Base-by-base conservation (phyloP, 139 green algal species). In the Chlamydomonas asymmetrica region DNA sequence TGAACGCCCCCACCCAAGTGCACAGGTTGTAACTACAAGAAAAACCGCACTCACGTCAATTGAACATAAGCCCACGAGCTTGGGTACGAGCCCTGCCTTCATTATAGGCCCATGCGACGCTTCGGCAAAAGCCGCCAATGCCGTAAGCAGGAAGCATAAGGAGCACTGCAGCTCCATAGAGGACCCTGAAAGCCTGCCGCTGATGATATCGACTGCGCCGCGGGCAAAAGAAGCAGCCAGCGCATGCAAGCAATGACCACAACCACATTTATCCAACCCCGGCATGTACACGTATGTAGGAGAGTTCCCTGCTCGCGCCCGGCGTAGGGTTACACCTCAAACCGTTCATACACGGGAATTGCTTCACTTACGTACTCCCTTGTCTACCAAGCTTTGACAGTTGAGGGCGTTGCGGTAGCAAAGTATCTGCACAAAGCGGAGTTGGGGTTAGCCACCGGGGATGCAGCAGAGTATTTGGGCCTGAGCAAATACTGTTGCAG, bases 81-180 rank as follows among this genome's bases (percentile, higher is more conserved):
- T 73, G 1, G 79, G 73, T 16, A 85, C 60, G 20, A 86, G 64
- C 13, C 81, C 81, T 0, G 73, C 63, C 0, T 34, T 29, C 65
- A 84, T 75, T 35, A 87, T 73, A n/a, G 50, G 52, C 1, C 34
- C 39, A 43, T 87, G 81, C 2, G 77, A 71, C 5, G 52, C 57
- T 8, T 81, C 63, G 41, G 56, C 70, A 57, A 87, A 87, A 10
- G 81, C 81, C 4, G 66, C 81, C 13, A 86, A 45, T 2, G 65
- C 81, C 1, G 81, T 82, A 1, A 87, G 57, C 49, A 87, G 62
- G 76, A 80, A 87, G 72, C 73, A 81, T 72, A 79, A 73, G 0
- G 81, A 63, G 34, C 49, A 56, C 41, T 79, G 73, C 57, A 86
- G 52, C 38, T 81, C 67, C 6, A 75, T 40, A 39, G 45, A 48